These are phyloP conservation scores for Suillus occidentalis DNA, from an alignment of 768 basidiomycete species.

Conservation along the genomic window DNA sequence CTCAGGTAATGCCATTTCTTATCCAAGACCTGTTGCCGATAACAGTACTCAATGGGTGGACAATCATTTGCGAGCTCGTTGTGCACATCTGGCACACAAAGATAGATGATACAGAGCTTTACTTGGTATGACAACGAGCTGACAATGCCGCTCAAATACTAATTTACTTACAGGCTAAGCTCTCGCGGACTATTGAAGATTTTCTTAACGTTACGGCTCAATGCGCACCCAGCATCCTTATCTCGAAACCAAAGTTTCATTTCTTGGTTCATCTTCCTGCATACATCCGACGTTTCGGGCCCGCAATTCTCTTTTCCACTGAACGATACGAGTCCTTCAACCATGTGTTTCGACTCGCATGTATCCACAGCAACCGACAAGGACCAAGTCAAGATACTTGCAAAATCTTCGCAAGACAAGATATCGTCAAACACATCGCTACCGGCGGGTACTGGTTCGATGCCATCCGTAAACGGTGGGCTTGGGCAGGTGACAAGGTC, in stretches of 20 bases:
- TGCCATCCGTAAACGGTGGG: neutral
- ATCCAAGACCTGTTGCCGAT: constrained; percentile 32
- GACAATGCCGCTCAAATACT: neutral
- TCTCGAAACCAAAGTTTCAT: constrained; percentile 34
- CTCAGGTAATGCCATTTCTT: constrained; percentile 30
- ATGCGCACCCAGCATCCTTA: constrained; percentile 25
- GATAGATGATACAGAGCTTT: constrained; percentile 37
- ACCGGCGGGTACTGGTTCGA: constrained; percentile 18
- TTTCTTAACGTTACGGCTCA: constrained; percentile 16
- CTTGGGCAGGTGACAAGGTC: constrained; percentile 1
- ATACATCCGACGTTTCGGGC: constrained; percentile 31
- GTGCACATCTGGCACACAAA: constrained; percentile 43
- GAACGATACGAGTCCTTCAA: constrained; percentile 31
- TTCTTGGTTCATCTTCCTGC: constrained; percentile 29
- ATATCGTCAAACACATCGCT: constrained; percentile 17
- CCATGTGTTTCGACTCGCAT: constrained; percentile 24
- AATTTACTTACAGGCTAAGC: constrained; percentile 6
- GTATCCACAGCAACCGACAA: constrained; percentile 17
- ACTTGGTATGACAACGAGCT: constrained; percentile 21
- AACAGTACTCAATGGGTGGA: constrained; percentile 27
- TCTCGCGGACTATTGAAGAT: constrained; percentile 23
- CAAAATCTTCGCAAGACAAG: constrained; percentile 9
- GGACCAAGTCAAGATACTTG: constrained; percentile 21
- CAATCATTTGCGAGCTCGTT: constrained; percentile 33
- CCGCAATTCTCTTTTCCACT: constrained; percentile 29